Percentiles rank a stretch among this genome's conserved stretches.
Evolutionary conservation across 2,329 filamentous ascomycete genomes (phyloP).

Genomic region (Canariomyces notabilis): DNA sequence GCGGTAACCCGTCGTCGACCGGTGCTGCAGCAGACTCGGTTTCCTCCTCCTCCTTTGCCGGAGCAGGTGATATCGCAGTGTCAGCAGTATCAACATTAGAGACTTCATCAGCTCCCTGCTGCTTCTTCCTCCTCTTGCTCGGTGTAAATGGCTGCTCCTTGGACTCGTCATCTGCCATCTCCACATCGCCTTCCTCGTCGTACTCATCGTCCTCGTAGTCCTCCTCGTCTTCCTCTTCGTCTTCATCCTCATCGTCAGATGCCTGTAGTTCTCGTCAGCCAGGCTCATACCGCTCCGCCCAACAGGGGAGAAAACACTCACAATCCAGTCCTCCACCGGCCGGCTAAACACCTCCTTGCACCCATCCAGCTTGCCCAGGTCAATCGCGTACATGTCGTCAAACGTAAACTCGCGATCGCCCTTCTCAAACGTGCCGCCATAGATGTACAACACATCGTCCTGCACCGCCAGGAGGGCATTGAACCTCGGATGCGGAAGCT

Average conservation of each 20-base stretch:
- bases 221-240: constrained; percentile 56
- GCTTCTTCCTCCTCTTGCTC: constrained; percentile 56
- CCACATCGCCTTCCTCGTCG: constrained; percentile 44
- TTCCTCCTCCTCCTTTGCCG: constrained; percentile 41
- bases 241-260: constrained; percentile 55
- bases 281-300: neutral
- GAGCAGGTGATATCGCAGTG: constrained; percentile 21
- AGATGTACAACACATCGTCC: constrained; percentile 88
- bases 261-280: constrained; percentile 37
- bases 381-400: constrained; percentile 88
- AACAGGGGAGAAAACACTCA: constrained; percentile 39
- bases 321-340: constrained; percentile 79
- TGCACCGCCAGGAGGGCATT: constrained; percentile 88
- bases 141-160: constrained; percentile 50
- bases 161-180: constrained; percentile 45
- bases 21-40: constrained; percentile 42
- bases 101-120: constrained; percentile 34
- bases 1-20: constrained; percentile 70
- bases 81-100: constrained; percentile 17
- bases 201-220: constrained; percentile 51
- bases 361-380: constrained; percentile 91
- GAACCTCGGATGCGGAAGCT: constrained; percentile 85
- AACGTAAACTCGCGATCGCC: constrained; percentile 94
- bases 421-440: constrained; percentile 92
- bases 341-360: constrained; percentile 86